A percentile compares a stretch with the other conserved stretches of the same genome.
Conservation (phyloP, 768 basidiomycete genomes). For the Gloeopeniophorella convolvens region DNA sequence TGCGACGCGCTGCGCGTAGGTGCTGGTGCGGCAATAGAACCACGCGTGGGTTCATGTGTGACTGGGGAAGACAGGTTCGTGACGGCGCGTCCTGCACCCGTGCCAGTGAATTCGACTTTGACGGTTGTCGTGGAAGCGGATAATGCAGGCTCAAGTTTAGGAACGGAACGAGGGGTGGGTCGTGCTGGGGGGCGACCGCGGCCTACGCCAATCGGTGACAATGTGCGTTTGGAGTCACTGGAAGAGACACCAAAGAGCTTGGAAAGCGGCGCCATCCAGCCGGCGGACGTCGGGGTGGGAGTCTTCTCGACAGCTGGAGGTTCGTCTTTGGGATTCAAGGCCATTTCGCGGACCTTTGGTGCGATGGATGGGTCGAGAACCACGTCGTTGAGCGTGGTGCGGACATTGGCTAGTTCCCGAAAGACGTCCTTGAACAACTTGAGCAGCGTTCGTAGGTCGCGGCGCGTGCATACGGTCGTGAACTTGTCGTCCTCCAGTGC, state of each 20-base stretch:
- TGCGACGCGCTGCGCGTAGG: constrained; percentile 19
- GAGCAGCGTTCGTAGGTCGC: constrained; percentile 77
- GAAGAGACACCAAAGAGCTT: constrained; percentile 59
- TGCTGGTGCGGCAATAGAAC: constrained; percentile 29
- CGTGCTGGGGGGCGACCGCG: constrained; percentile 23
- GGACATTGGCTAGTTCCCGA: constrained; percentile 72
- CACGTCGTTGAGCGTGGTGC: constrained; percentile 80
- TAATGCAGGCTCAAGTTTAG: constrained; percentile 79
- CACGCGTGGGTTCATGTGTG: constrained; percentile 7
- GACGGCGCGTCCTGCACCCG: constrained; percentile 52
- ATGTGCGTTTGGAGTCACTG: constrained; percentile 23
- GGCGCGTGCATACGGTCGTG: constrained; percentile 56
- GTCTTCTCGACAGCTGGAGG: constrained; percentile 32
- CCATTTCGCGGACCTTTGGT: constrained; percentile 59
- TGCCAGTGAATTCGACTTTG: constrained; percentile 90
- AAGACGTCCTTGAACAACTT: constrained; percentile 83
- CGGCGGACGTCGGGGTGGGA: constrained; percentile 27
- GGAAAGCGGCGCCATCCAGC: constrained; percentile 85
- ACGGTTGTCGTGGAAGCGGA: constrained; percentile 88
- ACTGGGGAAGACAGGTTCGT: constrained; percentile 34
- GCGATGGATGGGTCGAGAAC: constrained; percentile 84
- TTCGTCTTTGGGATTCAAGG: constrained; percentile 52
- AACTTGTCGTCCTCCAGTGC: constrained; percentile 71
- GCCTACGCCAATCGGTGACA: constrained; percentile 21
- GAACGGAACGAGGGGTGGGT: constrained; percentile 46